These are phyloP conservation scores for Pseudogymnoascus sp. DNA, from an alignment of 2,329 filamentous ascomycete species.

Conservation along the genomic window DNA sequence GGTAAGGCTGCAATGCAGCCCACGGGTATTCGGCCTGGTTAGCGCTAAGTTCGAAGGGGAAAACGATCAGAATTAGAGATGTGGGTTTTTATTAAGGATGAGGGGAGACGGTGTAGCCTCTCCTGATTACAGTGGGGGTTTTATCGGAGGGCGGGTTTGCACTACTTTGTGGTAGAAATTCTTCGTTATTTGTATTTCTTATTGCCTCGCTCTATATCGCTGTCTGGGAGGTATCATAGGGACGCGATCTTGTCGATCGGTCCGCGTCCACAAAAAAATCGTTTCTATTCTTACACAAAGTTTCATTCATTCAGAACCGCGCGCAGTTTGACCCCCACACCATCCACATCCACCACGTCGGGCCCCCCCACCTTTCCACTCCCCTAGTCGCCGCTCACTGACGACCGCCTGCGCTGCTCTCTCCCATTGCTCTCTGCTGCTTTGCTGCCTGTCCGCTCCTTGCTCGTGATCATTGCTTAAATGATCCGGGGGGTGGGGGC, in stretches of 20 bases:
- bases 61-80: conserved; percentile 4
- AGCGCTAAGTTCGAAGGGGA: neutral
- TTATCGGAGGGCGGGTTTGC: neutral
- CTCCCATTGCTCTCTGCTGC: neutral
- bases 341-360: neutral
- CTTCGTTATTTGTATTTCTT: conserved; percentile 3
- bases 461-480: neutral
- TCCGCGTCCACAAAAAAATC: conserved; percentile 3
- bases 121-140: neutral
- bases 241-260: conserved; percentile 1
- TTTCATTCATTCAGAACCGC: conserved; percentile 4
- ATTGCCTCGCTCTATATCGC: conserved; percentile 7
- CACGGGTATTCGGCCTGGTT: conserved; percentile 5
- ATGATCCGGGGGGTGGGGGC: neutral
- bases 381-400: neutral
- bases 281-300: conserved; percentile 8
- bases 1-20: conserved; percentile 6
- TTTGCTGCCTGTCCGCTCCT: neutral
- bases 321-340: conserved; percentile 1
- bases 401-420: neutral
- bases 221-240: neutral
- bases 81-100: conserved; percentile 3
- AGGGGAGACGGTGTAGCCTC: neutral
- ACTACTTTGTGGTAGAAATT: conserved; percentile 5
- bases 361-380: neutral